Conservation (phyloP, 352 stramenopile genomes). For the Pythium vanterpoolii region DNA sequence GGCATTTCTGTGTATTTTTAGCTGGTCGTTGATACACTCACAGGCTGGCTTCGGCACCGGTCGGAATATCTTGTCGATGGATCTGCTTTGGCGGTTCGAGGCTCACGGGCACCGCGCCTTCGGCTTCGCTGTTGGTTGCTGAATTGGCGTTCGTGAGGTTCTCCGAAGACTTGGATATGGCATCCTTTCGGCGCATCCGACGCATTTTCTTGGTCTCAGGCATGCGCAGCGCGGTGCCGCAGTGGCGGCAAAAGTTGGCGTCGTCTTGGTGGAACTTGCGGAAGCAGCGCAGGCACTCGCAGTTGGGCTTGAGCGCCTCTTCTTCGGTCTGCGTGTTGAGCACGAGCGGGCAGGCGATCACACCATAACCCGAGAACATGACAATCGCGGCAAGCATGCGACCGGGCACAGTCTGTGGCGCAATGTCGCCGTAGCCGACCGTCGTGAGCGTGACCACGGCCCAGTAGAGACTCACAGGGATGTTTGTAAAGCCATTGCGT, state of each 20-base stretch:
- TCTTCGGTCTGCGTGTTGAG: slow-evolving; percentile 43
- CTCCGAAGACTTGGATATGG: neutral
- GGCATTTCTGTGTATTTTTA: no score
- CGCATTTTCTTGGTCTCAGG: slow-evolving; percentile 20
- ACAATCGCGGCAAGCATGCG: slow-evolving; percentile 79
- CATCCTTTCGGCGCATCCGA: slow-evolving; percentile 19
- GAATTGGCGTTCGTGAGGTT: neutral
- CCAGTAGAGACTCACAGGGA: slow-evolving; percentile 86
- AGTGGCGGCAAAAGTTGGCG: slow-evolving; percentile 46
- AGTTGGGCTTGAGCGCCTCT: slow-evolving; percentile 36
- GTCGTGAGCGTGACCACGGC: slow-evolving; percentile 87
- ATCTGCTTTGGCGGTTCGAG: neutral
- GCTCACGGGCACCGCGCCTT: neutral
- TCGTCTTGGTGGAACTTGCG: slow-evolving; percentile 46
- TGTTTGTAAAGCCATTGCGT: slow-evolving; percentile 69
- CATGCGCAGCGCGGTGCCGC: slow-evolving; percentile 35
- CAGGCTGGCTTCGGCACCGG: slow-evolving; percentile 9
- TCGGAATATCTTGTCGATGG: neutral
- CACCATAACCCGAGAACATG: slow-evolving; percentile 86
- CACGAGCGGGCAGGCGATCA: slow-evolving; percentile 80
- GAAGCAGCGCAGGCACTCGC: slow-evolving; percentile 38
- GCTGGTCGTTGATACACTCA: no score
- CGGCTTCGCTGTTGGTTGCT: neutral
- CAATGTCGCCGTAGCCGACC: slow-evolving; percentile 86
- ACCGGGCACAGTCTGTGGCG: slow-evolving; percentile 73